Percentiles rank a stretch among this genome's conserved stretches.
Conservation (phyloP, 805 yeast genomes). For the Candida tallmaniae region DNA sequence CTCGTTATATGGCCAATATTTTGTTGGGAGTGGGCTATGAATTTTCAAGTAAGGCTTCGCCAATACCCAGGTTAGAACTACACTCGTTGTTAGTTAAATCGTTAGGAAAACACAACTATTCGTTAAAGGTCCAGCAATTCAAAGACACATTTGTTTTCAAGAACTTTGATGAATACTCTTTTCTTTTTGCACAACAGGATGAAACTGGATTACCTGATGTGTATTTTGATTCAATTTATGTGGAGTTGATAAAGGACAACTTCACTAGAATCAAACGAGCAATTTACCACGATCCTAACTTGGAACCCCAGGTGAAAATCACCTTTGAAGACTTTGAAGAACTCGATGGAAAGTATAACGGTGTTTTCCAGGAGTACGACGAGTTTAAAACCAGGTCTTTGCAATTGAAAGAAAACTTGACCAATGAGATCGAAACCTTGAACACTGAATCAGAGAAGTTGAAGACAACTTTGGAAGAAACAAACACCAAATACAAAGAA, state of each 20-base stretch:
- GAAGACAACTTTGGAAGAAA: slow-evolving; percentile 15
- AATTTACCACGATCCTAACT: slow-evolving; percentile 65
- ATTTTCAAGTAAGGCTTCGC: slow-evolving; percentile 60
- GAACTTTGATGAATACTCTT: slow-evolving; percentile 49
- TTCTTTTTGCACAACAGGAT: slow-evolving; percentile 54
- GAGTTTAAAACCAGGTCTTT: slow-evolving; percentile 16
- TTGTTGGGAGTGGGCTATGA: slow-evolving; percentile 78
- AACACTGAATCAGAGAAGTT: slow-evolving; percentile 11
- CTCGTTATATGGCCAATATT: slow-evolving; percentile 69
- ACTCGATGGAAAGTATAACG: slow-evolving; percentile 33
- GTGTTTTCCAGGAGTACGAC: slow-evolving; percentile 19
- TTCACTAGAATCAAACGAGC: slow-evolving; percentile 63
- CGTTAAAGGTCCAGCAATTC: slow-evolving; percentile 68
- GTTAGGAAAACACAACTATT: slow-evolving; percentile 78
- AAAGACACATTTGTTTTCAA: slow-evolving; percentile 54
- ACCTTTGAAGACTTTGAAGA: slow-evolving; percentile 58
- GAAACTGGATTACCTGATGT: slow-evolving; percentile 86
- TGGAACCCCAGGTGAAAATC: slow-evolving; percentile 64
- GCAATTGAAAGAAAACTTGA: slow-evolving; percentile 17
- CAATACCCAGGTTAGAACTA: slow-evolving; percentile 55
- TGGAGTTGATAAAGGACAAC: slow-evolving; percentile 64
- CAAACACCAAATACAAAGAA: slow-evolving; percentile 17
- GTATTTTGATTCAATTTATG: slow-evolving; percentile 62
- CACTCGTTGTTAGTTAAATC: slow-evolving; percentile 60
- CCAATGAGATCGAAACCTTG: slow-evolving; percentile 15